Base-by-base conservation (phyloP, 345 rosid genomes). In the Acer negundo region DNA sequence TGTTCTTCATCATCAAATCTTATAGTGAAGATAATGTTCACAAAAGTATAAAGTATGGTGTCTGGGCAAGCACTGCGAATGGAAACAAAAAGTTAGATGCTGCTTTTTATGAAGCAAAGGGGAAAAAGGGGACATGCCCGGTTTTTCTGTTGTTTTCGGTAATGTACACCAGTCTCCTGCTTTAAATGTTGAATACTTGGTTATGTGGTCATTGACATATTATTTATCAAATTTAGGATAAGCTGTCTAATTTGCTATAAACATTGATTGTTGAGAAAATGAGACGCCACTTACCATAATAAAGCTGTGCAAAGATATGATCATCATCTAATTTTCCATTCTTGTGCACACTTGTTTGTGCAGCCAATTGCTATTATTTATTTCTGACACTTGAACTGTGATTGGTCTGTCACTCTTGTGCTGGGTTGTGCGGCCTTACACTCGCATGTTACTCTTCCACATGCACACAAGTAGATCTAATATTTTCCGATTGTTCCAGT, bases 11-110 rank as follows among this genome's bases (percentile, higher is more conserved):
- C 62, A 94, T 94, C 28, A 94, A 94, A 84, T 94, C 98, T 1
- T 94, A 94, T 75, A 94, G 95, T 77, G 98, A 94, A 84, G 98
- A 94, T 83, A 93, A 94, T 81, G 92, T 94, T 63, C 92, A 92
- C 83, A 94, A 88, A 85, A 92, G 97, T 88, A 89, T 94, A 61
- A 94, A 92, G 81, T 89, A 94, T 75, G 84, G 92, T 84, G 94
- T 94, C 80, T 92, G 98, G 98, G 97, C 98, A 20, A 92, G 97
- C 87, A 94, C 95, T 19, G 87, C 88, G 24, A 92, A 82, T 69
- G 97, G 95, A 73, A 94, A 92, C 93, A 94, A 86, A 80, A 94
- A 92, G 80, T 75, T 94, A 62, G 95, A 94, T 87, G 90, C 89
- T 73, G 95, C 98, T 56, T 94, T 87, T 76, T 83, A 78, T 75